Conservation (phyloP, 202 grass and related monocot species). For the Schoenoplectus tabernaemontani region DNA sequence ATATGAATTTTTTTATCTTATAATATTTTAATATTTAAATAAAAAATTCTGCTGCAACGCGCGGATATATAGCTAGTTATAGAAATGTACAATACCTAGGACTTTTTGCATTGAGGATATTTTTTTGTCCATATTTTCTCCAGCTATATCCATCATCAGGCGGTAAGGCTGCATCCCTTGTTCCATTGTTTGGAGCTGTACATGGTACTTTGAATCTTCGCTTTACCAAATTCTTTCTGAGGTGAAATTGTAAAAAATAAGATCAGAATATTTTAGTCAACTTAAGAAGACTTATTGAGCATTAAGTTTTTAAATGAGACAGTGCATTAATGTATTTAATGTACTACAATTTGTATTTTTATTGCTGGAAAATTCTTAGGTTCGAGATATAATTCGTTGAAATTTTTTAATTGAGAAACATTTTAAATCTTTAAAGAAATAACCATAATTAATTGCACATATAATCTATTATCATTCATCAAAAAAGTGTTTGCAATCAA, state of each 20-base stretch:
- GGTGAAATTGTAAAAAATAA: not conserved
- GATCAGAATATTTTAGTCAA: not conserved
- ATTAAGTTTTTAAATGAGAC: not conserved
- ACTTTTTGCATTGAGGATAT: conserved; percentile 56
- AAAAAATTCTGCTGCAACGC: too few species aligned
- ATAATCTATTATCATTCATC: not conserved
- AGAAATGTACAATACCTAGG: conserved; percentile 83
- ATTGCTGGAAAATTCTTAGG: too few species aligned
- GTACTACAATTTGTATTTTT: too few species aligned
- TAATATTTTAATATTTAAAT: too few species aligned
- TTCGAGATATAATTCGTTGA: too few species aligned
- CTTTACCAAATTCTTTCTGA: conserved; percentile 44
- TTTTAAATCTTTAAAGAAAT: not conserved
- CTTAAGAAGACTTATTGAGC: not conserved
- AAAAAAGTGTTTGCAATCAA: not conserved
- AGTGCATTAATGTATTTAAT: not conserved
- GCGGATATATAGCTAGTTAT: too few species aligned
- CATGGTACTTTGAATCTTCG: conserved; percentile 36
- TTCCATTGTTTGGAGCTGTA: conserved; percentile 9
- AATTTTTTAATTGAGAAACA: too few species aligned
- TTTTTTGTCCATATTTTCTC: conserved; percentile 83
- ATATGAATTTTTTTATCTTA: too few species aligned
- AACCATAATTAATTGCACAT: not conserved
- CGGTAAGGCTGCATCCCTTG: not conserved
- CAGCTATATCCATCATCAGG: conserved; percentile 68